A percentile compares a stretch with the other conserved stretches of the same genome.
Evolutionary conservation across 2,329 filamentous ascomycete species (phyloP).

Genomic region (Aureobasidium uvarum): DNA sequence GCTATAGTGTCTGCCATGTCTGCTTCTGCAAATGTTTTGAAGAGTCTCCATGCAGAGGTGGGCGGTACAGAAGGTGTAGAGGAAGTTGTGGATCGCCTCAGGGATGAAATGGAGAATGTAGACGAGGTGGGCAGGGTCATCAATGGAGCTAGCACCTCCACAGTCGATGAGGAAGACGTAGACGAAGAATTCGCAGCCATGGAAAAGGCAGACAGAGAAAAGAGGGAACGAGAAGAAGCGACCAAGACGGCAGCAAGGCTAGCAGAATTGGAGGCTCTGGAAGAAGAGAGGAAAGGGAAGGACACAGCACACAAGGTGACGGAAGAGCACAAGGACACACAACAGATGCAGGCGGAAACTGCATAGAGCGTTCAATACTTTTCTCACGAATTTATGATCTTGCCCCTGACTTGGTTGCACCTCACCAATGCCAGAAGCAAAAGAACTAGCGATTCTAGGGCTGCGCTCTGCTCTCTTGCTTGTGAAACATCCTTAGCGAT

Average conservation of each 20-base stretch:
- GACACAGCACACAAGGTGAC: constrained; percentile 35
- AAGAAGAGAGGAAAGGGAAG: constrained; percentile 44
- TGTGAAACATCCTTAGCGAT: no score
- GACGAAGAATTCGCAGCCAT: constrained; percentile 83
- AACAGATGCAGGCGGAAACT: constrained; percentile 8
- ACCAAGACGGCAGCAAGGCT: constrained; percentile 34
- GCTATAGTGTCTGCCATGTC: constrained; percentile 82
- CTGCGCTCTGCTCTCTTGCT: no score
- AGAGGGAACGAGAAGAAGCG: constrained; percentile 44
- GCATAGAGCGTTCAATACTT: neutral
- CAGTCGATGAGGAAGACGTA: constrained; percentile 76
- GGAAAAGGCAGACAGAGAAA: constrained; percentile 50
- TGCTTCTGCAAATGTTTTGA: constrained; percentile 69
- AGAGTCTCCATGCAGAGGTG: constrained; percentile 69
- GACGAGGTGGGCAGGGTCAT: constrained; percentile 81
- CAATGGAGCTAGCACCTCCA: constrained; percentile 54
- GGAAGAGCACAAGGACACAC: neutral
- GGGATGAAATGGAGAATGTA: constrained; percentile 73
- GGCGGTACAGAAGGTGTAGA: constrained; percentile 76
- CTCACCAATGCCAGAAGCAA: no score
- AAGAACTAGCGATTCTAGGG: no score
- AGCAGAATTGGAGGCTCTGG: constrained; percentile 42
- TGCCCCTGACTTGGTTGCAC: neutral
- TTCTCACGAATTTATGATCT: neutral
- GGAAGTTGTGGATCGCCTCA: constrained; percentile 68